Base-by-base conservation (phyloP, 129 eudicot genomes). In the Centaurea solstitialis region DNA sequence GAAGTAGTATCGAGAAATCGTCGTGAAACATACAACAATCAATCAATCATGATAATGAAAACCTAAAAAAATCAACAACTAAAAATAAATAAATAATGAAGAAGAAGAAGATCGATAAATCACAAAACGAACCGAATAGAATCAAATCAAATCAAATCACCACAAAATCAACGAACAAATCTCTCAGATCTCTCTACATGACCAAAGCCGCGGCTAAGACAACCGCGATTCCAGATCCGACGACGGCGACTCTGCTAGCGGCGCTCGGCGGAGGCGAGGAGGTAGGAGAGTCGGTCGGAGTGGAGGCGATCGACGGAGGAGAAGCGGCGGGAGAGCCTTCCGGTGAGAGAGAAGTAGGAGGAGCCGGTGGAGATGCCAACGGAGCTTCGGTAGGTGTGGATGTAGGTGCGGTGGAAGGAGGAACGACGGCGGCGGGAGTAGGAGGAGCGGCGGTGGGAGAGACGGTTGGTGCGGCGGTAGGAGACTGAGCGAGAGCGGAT, bases 401-500 rank as follows among this genome's bases (percentile, higher is more conserved):
- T 5, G 85, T 65, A 23, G 93, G 85, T 4, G 90, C 68, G 2
- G 81, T 4, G 12, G 90, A 20, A 7, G 97, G 88, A 26, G 92
- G 41, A 6, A 77, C 15, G 2, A 45, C 80, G 6, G 50, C 85
- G 6, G 50, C 85, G 23, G 83, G 66, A 5, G 73, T 64, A 0
- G 88, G 83, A 6, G 95, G 89, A 4, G 92, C 4, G 0, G 89
- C 83, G 1, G 73, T 86, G 4, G 94, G 91, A 20, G 94, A 77
- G 12, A 77, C 81, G 28, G 79, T 78, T 21, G 97, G 97, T 2
- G 93, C 73, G 18, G 88, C 79, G 4, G 74, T 79, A 2, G 96
- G 98, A 6, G 97, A 82, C 82, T 93, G 97, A 73, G 94, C 85
- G 8, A 89, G 15, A 0, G 90, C 93, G 21, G 93, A 89, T 87